These are phyloP conservation scores for Stereum hirsutum DNA, from an alignment of 1,284 basidiomycete genomes.

Conservation along the genomic window DNA sequence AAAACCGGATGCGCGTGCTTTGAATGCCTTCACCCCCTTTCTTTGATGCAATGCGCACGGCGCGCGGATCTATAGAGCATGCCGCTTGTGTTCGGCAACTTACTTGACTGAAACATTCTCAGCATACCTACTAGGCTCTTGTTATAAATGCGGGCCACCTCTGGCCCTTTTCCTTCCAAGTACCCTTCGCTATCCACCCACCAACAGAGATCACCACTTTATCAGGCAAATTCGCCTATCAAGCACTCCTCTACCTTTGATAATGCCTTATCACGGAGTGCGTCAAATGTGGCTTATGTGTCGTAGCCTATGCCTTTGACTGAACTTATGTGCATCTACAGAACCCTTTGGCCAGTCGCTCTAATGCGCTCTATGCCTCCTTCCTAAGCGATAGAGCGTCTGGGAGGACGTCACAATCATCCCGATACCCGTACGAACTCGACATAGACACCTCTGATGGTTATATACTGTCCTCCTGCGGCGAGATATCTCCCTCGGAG, in stretches of 20 bases:
- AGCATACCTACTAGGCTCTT: not conserved
- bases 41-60: not conserved
- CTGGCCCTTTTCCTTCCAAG: not conserved
- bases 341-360: not conserved
- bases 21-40: not conserved
- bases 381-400: not conserved
- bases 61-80: not conserved
- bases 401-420: not conserved
- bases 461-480: slow-evolving; percentile 9
- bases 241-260: not conserved
- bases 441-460: slow-evolving; percentile 12
- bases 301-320: not conserved
- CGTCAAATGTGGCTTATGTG: too few relatives aligned
- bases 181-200: not conserved
- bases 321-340: not conserved
- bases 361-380: not conserved
- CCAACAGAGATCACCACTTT: not conserved
- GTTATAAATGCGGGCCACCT: not conserved
- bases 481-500: slow-evolving; percentile 7
- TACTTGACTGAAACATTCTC: not conserved
- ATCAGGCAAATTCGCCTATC: not conserved
- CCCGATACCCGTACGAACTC: not conserved
- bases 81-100: not conserved
- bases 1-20: too few relatives aligned
- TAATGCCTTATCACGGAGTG: too few relatives aligned